Conservation (phyloP, 2,329 filamentous ascomycete species). For the Ascosphaera apis region DNA sequence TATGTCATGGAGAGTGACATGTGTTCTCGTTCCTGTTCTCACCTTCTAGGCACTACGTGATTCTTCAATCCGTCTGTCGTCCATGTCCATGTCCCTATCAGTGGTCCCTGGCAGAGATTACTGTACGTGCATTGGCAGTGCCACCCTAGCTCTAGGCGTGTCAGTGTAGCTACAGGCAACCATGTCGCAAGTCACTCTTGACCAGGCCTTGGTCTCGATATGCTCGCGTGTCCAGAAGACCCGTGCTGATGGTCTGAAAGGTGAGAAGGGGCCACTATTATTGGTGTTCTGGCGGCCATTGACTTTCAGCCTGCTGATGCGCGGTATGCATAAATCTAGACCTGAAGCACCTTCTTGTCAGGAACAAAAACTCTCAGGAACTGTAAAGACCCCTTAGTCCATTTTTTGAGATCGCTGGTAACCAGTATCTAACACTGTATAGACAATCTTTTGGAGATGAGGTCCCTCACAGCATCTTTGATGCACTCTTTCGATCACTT, state of each 20-base stretch:
- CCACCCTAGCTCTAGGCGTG: background rate
- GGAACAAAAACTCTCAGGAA: constrained; percentile 23
- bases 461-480: constrained; percentile 59
- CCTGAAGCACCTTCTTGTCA: constrained; percentile 31
- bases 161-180: constrained; percentile 1
- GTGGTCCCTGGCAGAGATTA: background rate
- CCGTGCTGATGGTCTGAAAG: constrained; percentile 27
- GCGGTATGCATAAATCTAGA: constrained; percentile 14
- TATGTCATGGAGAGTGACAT: too few relatives aligned
- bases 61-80: too few relatives aligned
- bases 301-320: background rate
- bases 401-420: background rate
- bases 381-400: constrained; percentile 11
- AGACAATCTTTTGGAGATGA: constrained; percentile 41
- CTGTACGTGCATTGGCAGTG: background rate
- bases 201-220: constrained; percentile 19
- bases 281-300: constrained; percentile 2
- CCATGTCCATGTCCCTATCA: background rate
- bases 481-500: constrained; percentile 53
- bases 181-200: constrained; percentile 22
- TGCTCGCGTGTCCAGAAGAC: constrained; percentile 22
- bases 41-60: background rate
- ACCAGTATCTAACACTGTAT: constrained; percentile 1
- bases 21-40: background rate
- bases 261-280: constrained; percentile 9